Base-by-base conservation (phyloP, 1,284 basidiomycete species). In the Fomitopsis pinicola region DNA sequence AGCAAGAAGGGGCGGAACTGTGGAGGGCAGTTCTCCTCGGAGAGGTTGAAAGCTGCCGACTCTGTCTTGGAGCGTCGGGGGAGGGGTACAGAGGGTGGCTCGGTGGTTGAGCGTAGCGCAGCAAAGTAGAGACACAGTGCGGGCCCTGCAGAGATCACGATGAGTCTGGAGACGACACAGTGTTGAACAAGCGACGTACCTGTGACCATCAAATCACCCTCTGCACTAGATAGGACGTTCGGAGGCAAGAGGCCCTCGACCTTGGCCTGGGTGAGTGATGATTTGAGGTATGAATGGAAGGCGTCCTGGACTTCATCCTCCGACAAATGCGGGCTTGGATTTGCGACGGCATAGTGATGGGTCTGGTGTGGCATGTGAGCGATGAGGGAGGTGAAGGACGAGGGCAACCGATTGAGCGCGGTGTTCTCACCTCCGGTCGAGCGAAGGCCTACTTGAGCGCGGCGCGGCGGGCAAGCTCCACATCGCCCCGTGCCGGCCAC, bases 271-370 rank as follows among this genome's bases (percentile, higher is more conserved):
- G 87, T 81, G 9, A 94, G 76, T 0, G 89, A 89, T 1, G 87
- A 89, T 69, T 88, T 88, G 69, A 93, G 82, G 67, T 91, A 91
- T 64, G 81, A 82, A 72, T 94, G 91, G 70, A 94, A 94, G 63
- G 83, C 85, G 66, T 90, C 82, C 63, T 91, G 87, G 28, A 92
- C 80, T 60, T 82, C 81, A 60, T 82, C 71, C 67, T 92, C 90
- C 1, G 83, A 77, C 15, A 91, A 78, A 53, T 58, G 15, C 5
- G 42, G 52, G 35, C 35, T 54, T 9, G 52, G 52, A 12, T 54
- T 54, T 7, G 52, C 52, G 36, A 54, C 52, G n/a, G 52, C 38
- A 40, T 40, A 38, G 52, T 36, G 28, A 17, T 54, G 48, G 28
- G 48, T 50, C 48, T 50, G 48, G 28, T 50, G 48, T 33, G 48